phyloP scores from a whole-genome alignment of 192 early-diverging fungal species.

The Backusella luteola region DNA sequence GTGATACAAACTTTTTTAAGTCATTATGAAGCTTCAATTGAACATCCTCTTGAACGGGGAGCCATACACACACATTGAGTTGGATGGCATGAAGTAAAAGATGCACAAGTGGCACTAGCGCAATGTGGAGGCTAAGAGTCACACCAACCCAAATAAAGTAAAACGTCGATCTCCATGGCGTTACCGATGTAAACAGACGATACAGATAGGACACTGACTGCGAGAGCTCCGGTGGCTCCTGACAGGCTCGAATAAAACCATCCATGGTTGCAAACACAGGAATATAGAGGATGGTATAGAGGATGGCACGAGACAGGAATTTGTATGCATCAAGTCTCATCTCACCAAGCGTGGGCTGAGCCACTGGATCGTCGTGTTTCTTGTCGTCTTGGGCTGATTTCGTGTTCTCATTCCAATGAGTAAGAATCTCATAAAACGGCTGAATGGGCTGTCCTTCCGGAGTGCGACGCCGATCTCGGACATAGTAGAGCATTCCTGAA shows the following conservation, averaged over 20 bases:
- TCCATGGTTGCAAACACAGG: conserved; percentile 8
- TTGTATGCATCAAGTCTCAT: background rate
- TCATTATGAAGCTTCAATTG: background rate
- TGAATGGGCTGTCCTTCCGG: conserved; percentile 1
- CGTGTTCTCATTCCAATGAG: conserved; percentile 10
- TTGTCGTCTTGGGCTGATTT: background rate
- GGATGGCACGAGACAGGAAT: background rate
- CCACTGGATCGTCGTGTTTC: background rate
- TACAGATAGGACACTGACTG: background rate
- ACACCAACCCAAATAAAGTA: conserved; percentile 10
- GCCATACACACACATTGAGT: background rate
- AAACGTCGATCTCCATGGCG: background rate
- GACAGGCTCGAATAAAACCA: conserved; percentile 9
- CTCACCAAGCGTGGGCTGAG: background rate
- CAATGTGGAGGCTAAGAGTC: background rate
- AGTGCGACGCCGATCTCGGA: background rate
- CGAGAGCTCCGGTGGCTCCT: background rate
- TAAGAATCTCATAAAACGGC: conserved; percentile 10
- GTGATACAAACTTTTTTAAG: background rate
- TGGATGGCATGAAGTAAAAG: background rate
- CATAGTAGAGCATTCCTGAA: conserved; percentile 8
- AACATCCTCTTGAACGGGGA: background rate
- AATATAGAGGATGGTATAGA: background rate
- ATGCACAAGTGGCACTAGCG: background rate
- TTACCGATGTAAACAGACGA: background rate